phyloP scores from a whole-genome alignment of 257 asterid genomes.

The Ehretia macrophylla region DNA sequence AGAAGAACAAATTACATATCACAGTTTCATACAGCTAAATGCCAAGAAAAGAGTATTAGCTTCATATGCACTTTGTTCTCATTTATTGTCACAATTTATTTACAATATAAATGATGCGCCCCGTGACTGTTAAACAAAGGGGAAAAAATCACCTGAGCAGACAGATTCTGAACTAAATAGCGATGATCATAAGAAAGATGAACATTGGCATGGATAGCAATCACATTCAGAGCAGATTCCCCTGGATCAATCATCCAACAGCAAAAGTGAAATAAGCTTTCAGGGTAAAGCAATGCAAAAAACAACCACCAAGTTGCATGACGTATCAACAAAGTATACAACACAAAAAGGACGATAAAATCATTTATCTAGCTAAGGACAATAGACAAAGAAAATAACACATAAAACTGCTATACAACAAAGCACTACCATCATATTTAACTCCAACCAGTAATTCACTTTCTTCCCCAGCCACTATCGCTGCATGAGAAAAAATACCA shows the following conservation, averaged over 20 bases:
- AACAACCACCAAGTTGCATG: background rate
- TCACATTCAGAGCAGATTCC: conserved; percentile 53
- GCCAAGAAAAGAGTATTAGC: no score
- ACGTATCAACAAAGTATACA: no score
- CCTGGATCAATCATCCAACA: conserved; percentile 40
- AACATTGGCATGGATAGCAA: conserved; percentile 84
- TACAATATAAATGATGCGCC: no score
- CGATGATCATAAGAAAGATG: conserved; percentile 78
- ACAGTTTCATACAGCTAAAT: no score
- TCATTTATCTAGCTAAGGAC: background rate
- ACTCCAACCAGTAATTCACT: conserved; percentile 86
- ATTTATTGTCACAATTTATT: no score
- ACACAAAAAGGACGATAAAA: background rate
- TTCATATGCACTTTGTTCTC: no score
- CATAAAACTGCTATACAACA: background rate
- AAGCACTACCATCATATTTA: conserved; percentile 75
- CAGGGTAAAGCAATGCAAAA: no score
- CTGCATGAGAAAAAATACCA: conserved; percentile 40
- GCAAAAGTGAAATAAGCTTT: conserved; percentile 15
- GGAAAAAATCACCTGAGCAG: conserved; percentile 56
- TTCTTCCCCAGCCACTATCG: conserved; percentile 78
- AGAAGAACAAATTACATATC: no score
- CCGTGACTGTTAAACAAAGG: no score
- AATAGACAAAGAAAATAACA: background rate
- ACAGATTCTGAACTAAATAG: conserved; percentile 82